Percentiles rank a stretch among this genome's conserved stretches.
phyloP scores from a whole-genome alignment of 2,329 filamentous ascomycete species.

The Zymoseptoria brevis region DNA sequence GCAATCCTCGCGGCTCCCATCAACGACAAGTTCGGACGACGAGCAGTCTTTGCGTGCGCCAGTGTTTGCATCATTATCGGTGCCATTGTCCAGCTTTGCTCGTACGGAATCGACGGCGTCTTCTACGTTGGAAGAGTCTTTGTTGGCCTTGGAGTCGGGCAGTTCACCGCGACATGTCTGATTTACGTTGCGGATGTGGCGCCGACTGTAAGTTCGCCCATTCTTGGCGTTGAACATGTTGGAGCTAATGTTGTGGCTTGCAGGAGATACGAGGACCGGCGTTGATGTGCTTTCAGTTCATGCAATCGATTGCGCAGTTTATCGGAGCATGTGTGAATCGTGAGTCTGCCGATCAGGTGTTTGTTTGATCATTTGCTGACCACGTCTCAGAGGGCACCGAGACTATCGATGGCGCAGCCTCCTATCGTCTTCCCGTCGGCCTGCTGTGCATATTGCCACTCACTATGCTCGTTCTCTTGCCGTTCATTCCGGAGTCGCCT shows the following conservation, averaged over 20 bases:
- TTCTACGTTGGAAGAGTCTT: slow-evolving; percentile 17
- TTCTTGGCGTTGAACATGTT: background rate
- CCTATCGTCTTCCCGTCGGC: slow-evolving; percentile 15
- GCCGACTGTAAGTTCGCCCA: slow-evolving; percentile 3
- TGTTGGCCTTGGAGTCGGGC: slow-evolving; percentile 15
- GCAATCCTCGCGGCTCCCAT: slow-evolving; percentile 15
- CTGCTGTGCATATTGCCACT: slow-evolving; percentile 11
- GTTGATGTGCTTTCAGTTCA: slow-evolving; percentile 18
- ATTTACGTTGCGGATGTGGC: slow-evolving; percentile 18
- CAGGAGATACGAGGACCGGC: slow-evolving; percentile 15
- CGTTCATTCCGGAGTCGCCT: slow-evolving; percentile 15
- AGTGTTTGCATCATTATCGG: slow-evolving; percentile 13
- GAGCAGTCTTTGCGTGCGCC: slow-evolving; percentile 15
- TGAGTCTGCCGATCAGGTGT: background rate
- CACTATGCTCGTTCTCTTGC: slow-evolving; percentile 17
- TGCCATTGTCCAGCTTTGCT: slow-evolving; percentile 15
- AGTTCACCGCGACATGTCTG: slow-evolving; percentile 16
- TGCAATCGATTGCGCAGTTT: slow-evolving; percentile 17
- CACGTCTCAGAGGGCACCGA: slow-evolving; percentile 8
- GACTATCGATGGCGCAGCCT: slow-evolving; percentile 13
- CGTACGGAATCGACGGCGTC: slow-evolving; percentile 15
- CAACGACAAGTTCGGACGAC: slow-evolving; percentile 17
- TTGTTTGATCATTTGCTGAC: background rate
- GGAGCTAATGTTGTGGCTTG: background rate
- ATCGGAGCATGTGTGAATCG: slow-evolving; percentile 18